Percentiles rank a stretch among this genome's conserved stretches.
Evolutionary conservation across 1,284 basidiomycete genomes (phyloP).

Genomic region (Cutaneotrichosporon dermatis): DNA sequence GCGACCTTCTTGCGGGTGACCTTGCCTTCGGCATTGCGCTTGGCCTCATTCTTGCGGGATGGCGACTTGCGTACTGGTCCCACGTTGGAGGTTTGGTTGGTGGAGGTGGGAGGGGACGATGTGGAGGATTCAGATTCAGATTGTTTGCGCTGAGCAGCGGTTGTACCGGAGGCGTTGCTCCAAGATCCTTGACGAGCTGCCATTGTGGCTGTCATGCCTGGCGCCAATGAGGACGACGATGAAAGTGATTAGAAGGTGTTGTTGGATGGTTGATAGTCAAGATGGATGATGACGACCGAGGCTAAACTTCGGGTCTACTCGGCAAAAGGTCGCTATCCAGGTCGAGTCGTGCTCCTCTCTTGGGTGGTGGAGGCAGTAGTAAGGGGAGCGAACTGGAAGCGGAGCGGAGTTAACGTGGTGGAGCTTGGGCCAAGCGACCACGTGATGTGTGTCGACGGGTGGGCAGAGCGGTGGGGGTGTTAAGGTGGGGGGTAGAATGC

Average conservation of each 20-base stretch:
- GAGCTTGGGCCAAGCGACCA: too few relatives aligned
- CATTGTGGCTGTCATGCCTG: not conserved
- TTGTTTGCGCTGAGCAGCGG: not conserved
- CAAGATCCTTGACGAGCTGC: not conserved
- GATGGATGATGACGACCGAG: not conserved
- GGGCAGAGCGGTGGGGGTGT: too few relatives aligned
- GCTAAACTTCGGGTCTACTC: too few relatives aligned
- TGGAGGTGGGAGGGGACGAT: not conserved
- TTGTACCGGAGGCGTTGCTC: not conserved
- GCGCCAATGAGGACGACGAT: too few relatives aligned
- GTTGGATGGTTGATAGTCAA: not conserved
- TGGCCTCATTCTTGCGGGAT: conserved; percentile 1
- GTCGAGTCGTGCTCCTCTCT: too few relatives aligned
- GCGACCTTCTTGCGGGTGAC: conserved; percentile 59
- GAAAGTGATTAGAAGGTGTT: too few relatives aligned
- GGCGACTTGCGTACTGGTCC: conserved; percentile 1
- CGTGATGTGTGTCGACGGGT: too few relatives aligned
- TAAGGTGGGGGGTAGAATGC: too few relatives aligned
- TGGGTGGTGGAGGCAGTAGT: too few relatives aligned
- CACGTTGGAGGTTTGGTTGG: not conserved
- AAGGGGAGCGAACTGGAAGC: too few relatives aligned
- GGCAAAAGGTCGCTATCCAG: too few relatives aligned
- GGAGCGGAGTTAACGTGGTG: too few relatives aligned
- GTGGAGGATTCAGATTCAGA: conserved; percentile 3
- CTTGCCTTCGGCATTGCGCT: conserved; percentile 23